These are phyloP conservation scores for Trametes coccinea DNA, from an alignment of 768 basidiomycete species.

Conservation along the genomic window DNA sequence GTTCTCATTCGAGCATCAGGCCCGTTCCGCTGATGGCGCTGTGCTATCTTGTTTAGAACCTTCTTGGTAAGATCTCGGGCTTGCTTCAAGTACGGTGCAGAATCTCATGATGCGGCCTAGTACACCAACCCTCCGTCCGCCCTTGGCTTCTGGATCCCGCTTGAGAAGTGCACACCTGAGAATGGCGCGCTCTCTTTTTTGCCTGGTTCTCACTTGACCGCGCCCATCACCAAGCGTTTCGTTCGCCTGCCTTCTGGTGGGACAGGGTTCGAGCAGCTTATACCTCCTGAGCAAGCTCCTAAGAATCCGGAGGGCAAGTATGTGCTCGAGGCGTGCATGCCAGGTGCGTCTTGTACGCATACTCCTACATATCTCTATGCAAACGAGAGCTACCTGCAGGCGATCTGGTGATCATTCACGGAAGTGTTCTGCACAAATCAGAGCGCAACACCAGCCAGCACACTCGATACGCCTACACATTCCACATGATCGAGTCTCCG, in stretches of 20 bases:
- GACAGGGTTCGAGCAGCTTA: constrained; percentile 78
- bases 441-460: constrained; percentile 79
- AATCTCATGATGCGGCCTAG: constrained; percentile 38
- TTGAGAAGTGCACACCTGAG: constrained; percentile 80
- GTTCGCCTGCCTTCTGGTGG: constrained; percentile 75
- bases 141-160: constrained; percentile 94
- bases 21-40: not conserved
- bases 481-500: constrained; percentile 87
- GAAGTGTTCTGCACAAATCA: constrained; percentile 88
- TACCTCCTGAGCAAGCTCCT: constrained; percentile 35
- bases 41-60: constrained; percentile 44
- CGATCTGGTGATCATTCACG: constrained; percentile 92
- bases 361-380: not conserved
- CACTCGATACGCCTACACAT: constrained; percentile 93
- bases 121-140: constrained; percentile 92
- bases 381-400: constrained; percentile 42
- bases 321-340: constrained; percentile 67
- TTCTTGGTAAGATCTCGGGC: constrained; percentile 52
- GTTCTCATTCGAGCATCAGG: not conserved
- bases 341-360: constrained; percentile 49
- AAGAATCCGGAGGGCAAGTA: constrained; percentile 49
- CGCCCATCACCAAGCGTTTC: constrained; percentile 80
- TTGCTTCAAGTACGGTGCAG: not conserved
- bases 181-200: constrained; percentile 90
- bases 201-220: constrained; percentile 83